Evolutionary conservation across 106 monocot genomes (phyloP), one percentile per base, ranked within the genome.

Genomic region (Allium fistulosum): DNA sequence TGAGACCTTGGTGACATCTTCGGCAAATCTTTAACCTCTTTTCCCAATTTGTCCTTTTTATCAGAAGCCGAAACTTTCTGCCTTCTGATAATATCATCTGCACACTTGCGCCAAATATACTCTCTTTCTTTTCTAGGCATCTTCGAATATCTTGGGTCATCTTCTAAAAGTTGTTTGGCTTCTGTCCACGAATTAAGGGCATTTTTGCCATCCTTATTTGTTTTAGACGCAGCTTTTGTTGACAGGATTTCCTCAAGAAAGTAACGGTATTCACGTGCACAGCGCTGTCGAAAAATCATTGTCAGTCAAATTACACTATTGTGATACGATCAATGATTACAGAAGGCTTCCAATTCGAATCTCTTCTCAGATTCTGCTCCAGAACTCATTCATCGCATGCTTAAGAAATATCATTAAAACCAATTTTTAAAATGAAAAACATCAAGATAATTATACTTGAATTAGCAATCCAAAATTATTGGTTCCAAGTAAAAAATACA

Each of bases 61-160:
- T 72, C 13, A 46, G 77, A 76, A 8, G 69, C 58, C 11, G 74
- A 53, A 16, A 74, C 51, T 15, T 83, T 86, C 45, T 73, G 76
- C 60, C 79, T 97, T 51, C 80, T 74, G 9, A 70, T 57, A 51
- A 82, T 45, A 7, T 92, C 87, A 27, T 92, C 89, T 0, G 69
- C 72, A 65, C 87, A 62, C 14, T 87, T 72, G 7, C 48, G 62
- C 97, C 97, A 97, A 6, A 97, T 64, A 3, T 81, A 70, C 61
- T 97, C 92, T 18, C 83, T 76, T 18, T 97, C 92, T 69, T 90
- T 95, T 66, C 95, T 86, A 14, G 87, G 81, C 78, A 97, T 70
- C 73, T 83, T 97, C 8, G 80, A 57, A 69, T 87, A 97, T 72
- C 97, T 84, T 14, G 74, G 72, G 59, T 97, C 97, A 51, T 84